Percentiles rank a stretch among this genome's conserved stretches.
Evolutionary conservation across 139 green algal genomes (phyloP).

Genomic region (Limnomonas spitsbergensis): DNA sequence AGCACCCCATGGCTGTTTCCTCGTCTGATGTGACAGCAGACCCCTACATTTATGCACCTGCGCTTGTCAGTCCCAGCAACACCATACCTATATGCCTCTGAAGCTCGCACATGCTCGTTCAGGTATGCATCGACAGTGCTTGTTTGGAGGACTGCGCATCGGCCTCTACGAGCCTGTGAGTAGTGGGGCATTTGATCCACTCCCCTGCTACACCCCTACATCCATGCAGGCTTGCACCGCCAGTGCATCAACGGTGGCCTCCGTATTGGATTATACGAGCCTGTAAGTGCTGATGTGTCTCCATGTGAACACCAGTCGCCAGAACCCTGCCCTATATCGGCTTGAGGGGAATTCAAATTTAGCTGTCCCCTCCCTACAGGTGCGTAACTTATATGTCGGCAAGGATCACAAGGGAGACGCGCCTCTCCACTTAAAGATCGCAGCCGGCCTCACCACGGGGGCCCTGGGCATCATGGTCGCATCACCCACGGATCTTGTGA

Average conservation of each 20-base stretch:
- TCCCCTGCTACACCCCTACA: not conserved
- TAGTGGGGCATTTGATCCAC: not conserved
- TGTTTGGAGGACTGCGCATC: conserved; percentile 95
- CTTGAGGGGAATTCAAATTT: not conserved
- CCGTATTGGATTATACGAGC: conserved; percentile 96
- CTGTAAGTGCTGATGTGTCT: too few relatives aligned
- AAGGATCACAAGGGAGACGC: conserved; percentile 75
- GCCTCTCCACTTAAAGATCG: conserved; percentile 87
- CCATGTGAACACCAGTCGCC: too few relatives aligned
- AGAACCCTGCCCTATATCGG: not conserved
- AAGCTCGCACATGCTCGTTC: too few relatives aligned
- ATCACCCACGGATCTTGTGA: conserved; percentile 94
- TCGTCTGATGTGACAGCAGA: too few relatives aligned
- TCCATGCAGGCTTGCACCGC: conserved; percentile 65
- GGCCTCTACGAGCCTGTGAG: conserved; percentile 94
- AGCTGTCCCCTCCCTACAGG: conserved; percentile 14
- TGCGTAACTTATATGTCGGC: conserved; percentile 59
- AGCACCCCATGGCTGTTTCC: too few relatives aligned
- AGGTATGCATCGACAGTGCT: conserved; percentile 89
- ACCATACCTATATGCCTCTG: too few relatives aligned
- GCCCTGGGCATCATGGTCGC: conserved; percentile 86
- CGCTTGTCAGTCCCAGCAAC: too few relatives aligned
- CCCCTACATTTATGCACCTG: too few relatives aligned
- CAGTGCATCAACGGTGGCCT: conserved; percentile 94
- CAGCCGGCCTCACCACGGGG: conserved; percentile 86